phyloP scores from a whole-genome alignment of 495 filamentous ascomycete genomes.

The Neurospora sp. region DNA sequence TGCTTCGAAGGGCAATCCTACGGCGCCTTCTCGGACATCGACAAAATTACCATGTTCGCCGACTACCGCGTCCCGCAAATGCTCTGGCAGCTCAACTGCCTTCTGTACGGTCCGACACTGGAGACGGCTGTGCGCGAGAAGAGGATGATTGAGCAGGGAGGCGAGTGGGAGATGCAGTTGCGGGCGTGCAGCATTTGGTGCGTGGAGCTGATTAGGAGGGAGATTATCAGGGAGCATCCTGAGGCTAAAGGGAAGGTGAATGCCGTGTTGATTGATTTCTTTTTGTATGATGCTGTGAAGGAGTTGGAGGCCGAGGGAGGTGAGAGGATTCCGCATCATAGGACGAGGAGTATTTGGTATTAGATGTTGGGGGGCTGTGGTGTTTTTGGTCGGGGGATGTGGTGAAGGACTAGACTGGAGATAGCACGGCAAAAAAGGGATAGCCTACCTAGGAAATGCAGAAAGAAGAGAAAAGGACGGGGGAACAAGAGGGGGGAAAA shows the following conservation, averaged over 20 bases:
- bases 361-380: slow-evolving; percentile 21
- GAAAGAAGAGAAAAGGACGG: neutral
- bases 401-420: neutral
- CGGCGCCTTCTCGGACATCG: slow-evolving; percentile 83
- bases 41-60: slow-evolving; percentile 96
- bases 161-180: slow-evolving; percentile 78
- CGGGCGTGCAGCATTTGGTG: slow-evolving; percentile 86
- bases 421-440: neutral
- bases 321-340: slow-evolving; percentile 75
- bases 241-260: slow-evolving; percentile 53
- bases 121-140: slow-evolving; percentile 54
- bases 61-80: slow-evolving; percentile 97
- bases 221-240: slow-evolving; percentile 66
- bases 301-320: slow-evolving; percentile 52
- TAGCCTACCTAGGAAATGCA: neutral
- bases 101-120: slow-evolving; percentile 73
- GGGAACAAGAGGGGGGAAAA: neutral
- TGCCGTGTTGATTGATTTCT: slow-evolving; percentile 92
- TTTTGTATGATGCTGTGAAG: slow-evolving; percentile 90
- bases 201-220: slow-evolving; percentile 77
- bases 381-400: too few species aligned
- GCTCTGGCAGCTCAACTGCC: slow-evolving; percentile 69
- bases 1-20: slow-evolving; percentile 74
- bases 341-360: slow-evolving; percentile 95
- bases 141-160: slow-evolving; percentile 57